Conservation (phyloP, 2,329 filamentous ascomycete genomes). For the Apiospora sp. region DNA sequence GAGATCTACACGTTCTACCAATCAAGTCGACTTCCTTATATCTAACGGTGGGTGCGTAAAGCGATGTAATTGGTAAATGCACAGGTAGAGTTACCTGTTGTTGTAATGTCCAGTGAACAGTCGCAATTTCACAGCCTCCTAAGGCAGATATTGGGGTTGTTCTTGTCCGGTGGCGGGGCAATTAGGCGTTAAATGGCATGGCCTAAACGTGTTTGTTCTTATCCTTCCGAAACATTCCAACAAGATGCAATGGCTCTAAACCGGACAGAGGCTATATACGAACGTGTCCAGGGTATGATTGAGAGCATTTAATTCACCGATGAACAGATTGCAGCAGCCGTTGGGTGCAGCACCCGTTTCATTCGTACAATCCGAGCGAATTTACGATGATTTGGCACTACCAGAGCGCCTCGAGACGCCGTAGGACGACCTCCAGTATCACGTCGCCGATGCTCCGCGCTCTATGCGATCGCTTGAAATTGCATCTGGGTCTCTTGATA, state of each 20-base stretch:
- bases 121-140: not conserved
- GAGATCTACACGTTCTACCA: not conserved
- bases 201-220: not conserved
- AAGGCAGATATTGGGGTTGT: not conserved
- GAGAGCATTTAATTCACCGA: not conserved
- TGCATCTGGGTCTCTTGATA: too few relatives aligned
- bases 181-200: not conserved
- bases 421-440: too few relatives aligned
- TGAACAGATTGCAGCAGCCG: not conserved
- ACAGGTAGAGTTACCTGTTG: too few relatives aligned
- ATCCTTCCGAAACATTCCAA: not conserved
- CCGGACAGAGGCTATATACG: not conserved
- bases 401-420: too few relatives aligned
- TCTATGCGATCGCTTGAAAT: not conserved
- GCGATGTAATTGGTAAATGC: not conserved
- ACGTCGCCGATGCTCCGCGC: too few relatives aligned
- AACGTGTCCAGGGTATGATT: not conserved
- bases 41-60: not conserved
- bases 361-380: not conserved
- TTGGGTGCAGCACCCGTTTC: not conserved
- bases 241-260: not conserved
- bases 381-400: too few relatives aligned
- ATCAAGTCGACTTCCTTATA: not conserved
- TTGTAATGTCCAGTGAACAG: not conserved
- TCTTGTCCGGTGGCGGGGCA: not conserved